Evolutionary conservation across 2,329 filamentous ascomycete species (phyloP), one percentile per base, ranked within the genome.

Genomic region (Plectosphaerella plurivora): DNA sequence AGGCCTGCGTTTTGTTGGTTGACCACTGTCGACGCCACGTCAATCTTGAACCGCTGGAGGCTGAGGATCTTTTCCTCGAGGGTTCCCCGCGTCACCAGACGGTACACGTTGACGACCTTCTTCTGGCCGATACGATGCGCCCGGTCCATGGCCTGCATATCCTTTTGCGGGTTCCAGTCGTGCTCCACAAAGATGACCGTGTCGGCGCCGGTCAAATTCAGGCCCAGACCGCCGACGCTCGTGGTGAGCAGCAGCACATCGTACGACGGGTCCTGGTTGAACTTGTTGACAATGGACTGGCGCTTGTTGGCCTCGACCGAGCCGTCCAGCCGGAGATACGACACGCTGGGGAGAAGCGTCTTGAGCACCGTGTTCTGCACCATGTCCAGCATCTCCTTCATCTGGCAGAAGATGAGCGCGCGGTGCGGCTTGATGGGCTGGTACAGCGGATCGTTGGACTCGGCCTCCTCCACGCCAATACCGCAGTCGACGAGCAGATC

Each of bases 341-440:
- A 94, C 6, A 97, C 92, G 0, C 87, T 89, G 1, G 94, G 94
- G n/a, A 99, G 80, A 72, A 97, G 80, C 63, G 88, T 88, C 68
- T 90, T 91, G 39, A 99, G 74, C 1, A 99, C 94, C 53, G 93
- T 92, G 62, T 88, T 91, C 66, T 97, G 92, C 3, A 99, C 95
- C 83, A 99, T 97, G 69, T 99, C 94, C 22, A 99, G 80, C 95
- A 99, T 99, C 69, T 99, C 94, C 73, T 99, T 99, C 91, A 99
- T 97, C 68, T 99, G 94, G 64, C 94, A 99, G 78, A 99, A 99
- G 60, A 99, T 88, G 25, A 99, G 82, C 1, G 94, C 95, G 45
- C 94, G 89, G 67, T 99, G 94, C 28, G 93, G 94, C 56, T 94
- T 96, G 67, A 99, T 95, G 41, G 92, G 95, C 68, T 90, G 81